A percentile compares a stretch with the other conserved stretches of the same genome.
These are phyloP conservation scores for Solanum peruvianum DNA, from an alignment of 257 asterid genomes.

Conservation along the genomic window DNA sequence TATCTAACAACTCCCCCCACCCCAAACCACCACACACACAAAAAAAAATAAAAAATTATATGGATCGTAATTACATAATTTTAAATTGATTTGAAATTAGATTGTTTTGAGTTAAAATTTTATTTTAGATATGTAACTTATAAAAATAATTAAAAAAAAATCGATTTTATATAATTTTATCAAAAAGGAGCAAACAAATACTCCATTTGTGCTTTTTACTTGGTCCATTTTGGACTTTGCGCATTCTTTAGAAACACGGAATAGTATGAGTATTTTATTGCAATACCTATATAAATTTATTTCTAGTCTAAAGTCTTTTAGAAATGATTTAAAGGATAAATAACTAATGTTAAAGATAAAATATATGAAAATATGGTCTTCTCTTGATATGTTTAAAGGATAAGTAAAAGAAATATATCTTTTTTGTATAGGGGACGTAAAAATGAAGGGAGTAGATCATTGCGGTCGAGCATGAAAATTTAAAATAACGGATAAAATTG, in stretches of 20 bases:
- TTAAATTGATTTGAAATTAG: too few relatives aligned
- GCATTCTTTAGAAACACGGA: too few relatives aligned
- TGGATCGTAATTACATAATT: neutral
- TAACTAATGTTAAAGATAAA: neutral
- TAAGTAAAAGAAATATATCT: neutral
- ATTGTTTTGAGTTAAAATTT: neutral
- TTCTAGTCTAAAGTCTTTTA: neutral
- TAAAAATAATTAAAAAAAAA: neutral
- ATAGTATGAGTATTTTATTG: too few relatives aligned
- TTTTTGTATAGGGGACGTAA: neutral
- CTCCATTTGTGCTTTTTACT: too few relatives aligned
- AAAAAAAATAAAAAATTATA: neutral
- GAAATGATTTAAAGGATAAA: neutral
- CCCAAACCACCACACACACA: neutral
- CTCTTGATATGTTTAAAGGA: neutral
- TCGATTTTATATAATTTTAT: neutral
- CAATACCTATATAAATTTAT: neutral
- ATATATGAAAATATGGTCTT: neutral
- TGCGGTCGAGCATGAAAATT: neutral
- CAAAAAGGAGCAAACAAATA: neutral
- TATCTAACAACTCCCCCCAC: neutral
- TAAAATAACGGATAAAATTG: neutral
- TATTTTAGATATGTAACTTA: too few relatives aligned
- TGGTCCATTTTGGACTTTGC: too few relatives aligned
- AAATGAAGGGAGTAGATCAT: neutral